phyloP scores from a whole-genome alignment of 306 rosid genomes.

The Begonia fuchsioides region DNA sequence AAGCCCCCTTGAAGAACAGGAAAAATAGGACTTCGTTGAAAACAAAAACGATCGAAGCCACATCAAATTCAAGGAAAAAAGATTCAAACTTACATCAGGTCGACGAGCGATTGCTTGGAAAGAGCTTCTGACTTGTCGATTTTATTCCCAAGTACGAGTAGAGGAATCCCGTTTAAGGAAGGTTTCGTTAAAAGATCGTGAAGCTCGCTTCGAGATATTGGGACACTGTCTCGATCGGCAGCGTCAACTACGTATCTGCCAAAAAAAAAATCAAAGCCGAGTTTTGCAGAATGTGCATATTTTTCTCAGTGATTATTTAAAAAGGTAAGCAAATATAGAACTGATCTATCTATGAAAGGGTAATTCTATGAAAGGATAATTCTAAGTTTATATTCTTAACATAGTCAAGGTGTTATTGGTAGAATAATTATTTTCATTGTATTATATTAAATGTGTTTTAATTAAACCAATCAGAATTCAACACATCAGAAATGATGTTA shows the following conservation, averaged over 20 bases:
- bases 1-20: slow-evolving; percentile 50
- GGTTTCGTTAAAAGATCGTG: slow-evolving; percentile 72
- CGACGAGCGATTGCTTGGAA: slow-evolving; percentile 76
- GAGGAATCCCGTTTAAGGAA: slow-evolving; percentile 57
- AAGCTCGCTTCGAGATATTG: slow-evolving; percentile 72
- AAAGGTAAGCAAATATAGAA: too few species aligned
- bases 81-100: slow-evolving; percentile 58
- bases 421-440: too few species aligned
- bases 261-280: slow-evolving; percentile 1
- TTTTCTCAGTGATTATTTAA: too few species aligned
- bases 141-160: slow-evolving; percentile 87
- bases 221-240: slow-evolving; percentile 87
- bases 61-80: neutral
- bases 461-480: too few species aligned
- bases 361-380: too few species aligned
- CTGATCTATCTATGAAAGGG: too few species aligned
- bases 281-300: neutral
- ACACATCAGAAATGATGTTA: too few species aligned
- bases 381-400: too few species aligned
- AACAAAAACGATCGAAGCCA: neutral
- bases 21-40: neutral
- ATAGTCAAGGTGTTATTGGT: too few species aligned
- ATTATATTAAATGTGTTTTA: too few species aligned
- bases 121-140: slow-evolving; percentile 92
- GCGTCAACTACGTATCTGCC: slow-evolving; percentile 80